Evolutionary conservation across 306 rosid genomes (phyloP).

Genomic region (Cicer cuneatum): DNA sequence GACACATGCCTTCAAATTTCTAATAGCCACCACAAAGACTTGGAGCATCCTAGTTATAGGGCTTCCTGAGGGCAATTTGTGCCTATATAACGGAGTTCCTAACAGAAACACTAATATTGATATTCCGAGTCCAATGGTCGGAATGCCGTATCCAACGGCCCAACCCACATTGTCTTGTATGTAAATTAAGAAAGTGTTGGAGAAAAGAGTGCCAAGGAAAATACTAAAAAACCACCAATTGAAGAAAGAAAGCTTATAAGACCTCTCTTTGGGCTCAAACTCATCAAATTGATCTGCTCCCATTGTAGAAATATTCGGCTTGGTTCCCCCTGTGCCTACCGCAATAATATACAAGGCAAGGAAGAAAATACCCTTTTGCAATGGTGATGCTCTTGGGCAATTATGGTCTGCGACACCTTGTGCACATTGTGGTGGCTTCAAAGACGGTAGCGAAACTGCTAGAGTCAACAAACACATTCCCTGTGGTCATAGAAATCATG

Average conservation of each 20-base stretch:
- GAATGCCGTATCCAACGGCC: conserved; percentile 85
- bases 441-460: conserved; percentile 64
- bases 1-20: conserved; percentile 55
- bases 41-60: conserved; percentile 65
- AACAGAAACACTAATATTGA: conserved; percentile 64
- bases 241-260: conserved; percentile 72
- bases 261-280: conserved; percentile 68
- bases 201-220: conserved; percentile 76
- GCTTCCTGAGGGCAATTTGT: conserved; percentile 76
- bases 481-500: conserved; percentile 43
- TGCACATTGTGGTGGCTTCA: conserved; percentile 72
- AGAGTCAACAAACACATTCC: conserved; percentile 75
- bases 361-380: conserved; percentile 69
- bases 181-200: conserved; percentile 72
- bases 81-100: conserved; percentile 73
- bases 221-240: conserved; percentile 94
- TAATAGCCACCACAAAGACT: conserved; percentile 62
- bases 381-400: conserved; percentile 59
- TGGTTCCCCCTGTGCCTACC: conserved; percentile 83
- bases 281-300: conserved; percentile 91
- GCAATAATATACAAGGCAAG: conserved; percentile 72
- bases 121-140: conserved; percentile 69
- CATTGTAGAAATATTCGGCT: conserved; percentile 89
- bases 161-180: conserved; percentile 81
- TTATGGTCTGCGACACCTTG: conserved; percentile 33